A percentile compares a stretch with the other conserved stretches of the same genome.
Conservation (phyloP, 352 stramenopile species). For the Globisporangium parvum region DNA sequence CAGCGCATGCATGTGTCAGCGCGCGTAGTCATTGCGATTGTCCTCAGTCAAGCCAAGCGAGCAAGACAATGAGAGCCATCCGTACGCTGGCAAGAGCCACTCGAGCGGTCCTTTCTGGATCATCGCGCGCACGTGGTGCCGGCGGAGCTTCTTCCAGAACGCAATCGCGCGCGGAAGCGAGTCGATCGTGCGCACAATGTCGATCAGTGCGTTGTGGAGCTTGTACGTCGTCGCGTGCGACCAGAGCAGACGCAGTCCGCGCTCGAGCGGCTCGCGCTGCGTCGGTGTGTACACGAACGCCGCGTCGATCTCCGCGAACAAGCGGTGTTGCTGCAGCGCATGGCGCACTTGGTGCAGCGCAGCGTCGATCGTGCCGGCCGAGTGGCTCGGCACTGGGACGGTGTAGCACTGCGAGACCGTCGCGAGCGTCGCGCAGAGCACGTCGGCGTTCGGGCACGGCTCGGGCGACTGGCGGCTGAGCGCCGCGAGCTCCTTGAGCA, state of each 20-base stretch:
- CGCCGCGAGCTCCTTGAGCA: conserved; percentile 13
- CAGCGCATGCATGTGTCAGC: too few relatives aligned
- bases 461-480: conserved; percentile 3
- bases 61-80: not conserved
- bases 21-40: not conserved
- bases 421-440: conserved; percentile 30
- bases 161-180: conserved; percentile 58
- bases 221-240: conserved; percentile 50
- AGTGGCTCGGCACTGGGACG: conserved; percentile 36
- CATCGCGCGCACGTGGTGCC: conserved; percentile 36
- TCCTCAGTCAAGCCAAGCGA: too few relatives aligned
- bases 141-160: conserved; percentile 64
- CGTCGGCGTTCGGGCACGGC: conserved; percentile 23
- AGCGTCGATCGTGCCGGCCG: conserved; percentile 28
- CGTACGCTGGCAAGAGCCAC: conserved; percentile 48
- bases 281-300: conserved; percentile 12
- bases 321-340: conserved; percentile 33
- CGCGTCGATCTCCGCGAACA: conserved; percentile 19
- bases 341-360: conserved; percentile 31
- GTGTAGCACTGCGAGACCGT: conserved; percentile 38
- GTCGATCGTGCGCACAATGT: conserved; percentile 59
- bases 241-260: conserved; percentile 46
- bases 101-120: conserved; percentile 53
- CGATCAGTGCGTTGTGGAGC: conserved; percentile 47
- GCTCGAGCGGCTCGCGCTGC: conserved; percentile 28